phyloP scores from a whole-genome alignment of 805 yeast species.

The Yarrowia yakushimensis region DNA sequence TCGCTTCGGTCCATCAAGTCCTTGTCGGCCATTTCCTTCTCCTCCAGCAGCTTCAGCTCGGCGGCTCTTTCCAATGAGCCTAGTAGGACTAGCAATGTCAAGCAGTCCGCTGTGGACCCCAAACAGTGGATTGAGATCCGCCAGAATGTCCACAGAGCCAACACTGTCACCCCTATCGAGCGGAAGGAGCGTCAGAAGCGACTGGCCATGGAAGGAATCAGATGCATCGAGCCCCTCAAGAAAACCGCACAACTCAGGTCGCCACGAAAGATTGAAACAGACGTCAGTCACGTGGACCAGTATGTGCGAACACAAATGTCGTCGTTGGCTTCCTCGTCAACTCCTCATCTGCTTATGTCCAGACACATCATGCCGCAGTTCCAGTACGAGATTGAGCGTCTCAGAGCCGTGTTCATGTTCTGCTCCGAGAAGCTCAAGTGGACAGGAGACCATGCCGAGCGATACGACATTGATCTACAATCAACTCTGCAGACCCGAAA shows the following conservation, averaged over 20 bases:
- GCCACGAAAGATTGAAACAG: background rate
- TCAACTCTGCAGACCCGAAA: conserved; percentile 44
- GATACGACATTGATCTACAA: conserved; percentile 30
- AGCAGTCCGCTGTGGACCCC: conserved; percentile 17
- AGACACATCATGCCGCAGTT: conserved; percentile 35
- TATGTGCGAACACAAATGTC: conserved; percentile 15
- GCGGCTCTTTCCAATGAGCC: background rate
- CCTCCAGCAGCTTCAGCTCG: background rate
- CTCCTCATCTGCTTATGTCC: conserved; percentile 13
- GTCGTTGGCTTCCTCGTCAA: background rate
- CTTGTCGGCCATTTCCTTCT: conserved; percentile 26
- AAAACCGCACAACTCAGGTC: background rate
- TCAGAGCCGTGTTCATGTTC: conserved; percentile 63
- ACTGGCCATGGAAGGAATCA: conserved; percentile 33
- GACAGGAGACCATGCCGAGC: conserved; percentile 34
- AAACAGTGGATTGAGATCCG: conserved; percentile 50
- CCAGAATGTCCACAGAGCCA: conserved; percentile 67
- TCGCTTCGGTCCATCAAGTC: conserved; percentile 30
- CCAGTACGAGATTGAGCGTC: conserved; percentile 51
- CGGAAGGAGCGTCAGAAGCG: conserved; percentile 57
- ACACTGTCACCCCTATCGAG: conserved; percentile 64
- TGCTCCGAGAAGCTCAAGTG: conserved; percentile 58
- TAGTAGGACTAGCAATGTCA: conserved; percentile 14
- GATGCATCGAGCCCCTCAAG: conserved; percentile 10
- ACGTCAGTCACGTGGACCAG: conserved; percentile 11